Evolutionary conservation across 495 filamentous ascomycete genomes (phyloP).

Genomic region (Hyphodiscus hymeniophilus): DNA sequence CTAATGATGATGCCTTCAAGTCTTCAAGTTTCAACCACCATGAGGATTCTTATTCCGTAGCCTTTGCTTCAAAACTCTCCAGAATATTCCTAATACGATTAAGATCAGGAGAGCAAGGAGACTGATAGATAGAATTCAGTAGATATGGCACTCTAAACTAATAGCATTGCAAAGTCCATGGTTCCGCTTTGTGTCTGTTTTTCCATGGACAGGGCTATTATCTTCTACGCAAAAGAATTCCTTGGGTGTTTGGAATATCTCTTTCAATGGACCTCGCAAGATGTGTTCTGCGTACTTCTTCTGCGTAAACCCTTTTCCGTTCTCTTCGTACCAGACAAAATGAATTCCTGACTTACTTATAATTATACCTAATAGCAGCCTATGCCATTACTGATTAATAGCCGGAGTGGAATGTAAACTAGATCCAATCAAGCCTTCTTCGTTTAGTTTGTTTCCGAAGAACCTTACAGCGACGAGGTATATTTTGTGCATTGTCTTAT

Average conservation of each 20-base stretch:
- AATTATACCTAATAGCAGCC: conserved; percentile 4
- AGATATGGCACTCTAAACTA: conserved; percentile 5
- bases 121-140: conserved; percentile 8
- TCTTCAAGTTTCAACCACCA: conserved; percentile 2
- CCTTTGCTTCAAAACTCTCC: conserved; percentile 6
- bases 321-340: not conserved
- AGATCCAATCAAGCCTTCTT: not conserved
- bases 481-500: not conserved
- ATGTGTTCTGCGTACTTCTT: conserved; percentile 3
- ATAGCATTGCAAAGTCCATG: conserved; percentile 4
- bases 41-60: conserved; percentile 1
- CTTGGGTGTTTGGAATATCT: not conserved
- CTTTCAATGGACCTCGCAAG: not conserved
- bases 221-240: conserved; percentile 2
- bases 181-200: conserved; percentile 4
- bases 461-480: not conserved
- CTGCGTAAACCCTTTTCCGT: conserved; percentile 8
- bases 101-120: conserved; percentile 6
- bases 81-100: conserved; percentile 12
- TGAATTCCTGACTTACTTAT: conserved; percentile 1
- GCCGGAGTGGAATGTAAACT: not conserved
- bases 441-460: not conserved
- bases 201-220: conserved; percentile 1
- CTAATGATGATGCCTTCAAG: conserved; percentile 4
- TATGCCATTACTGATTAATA: not conserved